These are phyloP conservation scores for Phytophthora tubulina DNA, from an alignment of 352 stramenopile species.

Conservation along the genomic window DNA sequence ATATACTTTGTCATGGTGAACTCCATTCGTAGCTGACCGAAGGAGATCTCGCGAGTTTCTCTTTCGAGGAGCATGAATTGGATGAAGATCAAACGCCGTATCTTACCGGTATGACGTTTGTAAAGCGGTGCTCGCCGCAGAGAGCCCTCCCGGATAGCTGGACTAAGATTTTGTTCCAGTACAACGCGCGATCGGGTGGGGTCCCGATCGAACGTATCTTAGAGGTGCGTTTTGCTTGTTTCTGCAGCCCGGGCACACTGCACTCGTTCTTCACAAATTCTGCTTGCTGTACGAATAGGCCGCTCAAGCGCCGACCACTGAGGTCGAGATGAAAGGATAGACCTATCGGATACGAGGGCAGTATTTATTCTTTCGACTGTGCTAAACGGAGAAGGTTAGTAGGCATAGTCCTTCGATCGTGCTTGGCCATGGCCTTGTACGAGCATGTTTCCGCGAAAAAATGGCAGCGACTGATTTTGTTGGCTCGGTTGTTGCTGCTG, in stretches of 20 bases:
- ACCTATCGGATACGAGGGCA: constrained; percentile 4
- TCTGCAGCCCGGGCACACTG: neutral
- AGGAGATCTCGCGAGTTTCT: constrained; percentile 84
- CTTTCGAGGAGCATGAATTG: constrained; percentile 73
- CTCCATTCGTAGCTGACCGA: constrained; percentile 56
- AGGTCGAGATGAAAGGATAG: constrained; percentile 53
- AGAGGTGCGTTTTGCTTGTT: constrained; percentile 47
- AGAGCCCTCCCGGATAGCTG: constrained; percentile 87
- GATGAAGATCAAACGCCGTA: constrained; percentile 55
- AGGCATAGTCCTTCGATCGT: constrained; percentile 54
- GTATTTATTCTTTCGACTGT: constrained; percentile 39
- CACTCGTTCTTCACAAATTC: constrained; percentile 5
- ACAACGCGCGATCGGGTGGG: constrained; percentile 67
- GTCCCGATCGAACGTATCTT: constrained; percentile 73
- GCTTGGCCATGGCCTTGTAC: constrained; percentile 62
- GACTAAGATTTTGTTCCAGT: constrained; percentile 91
- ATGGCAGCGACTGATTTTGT: constrained; percentile 58
- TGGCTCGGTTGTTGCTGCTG: constrained; percentile 42
- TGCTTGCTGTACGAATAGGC: constrained; percentile 27
- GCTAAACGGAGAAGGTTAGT: constrained; percentile 29
- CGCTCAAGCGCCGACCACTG: constrained; percentile 34
- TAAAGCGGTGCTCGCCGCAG: constrained; percentile 84
- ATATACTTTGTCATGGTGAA: neutral
- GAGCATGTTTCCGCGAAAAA: constrained; percentile 78
- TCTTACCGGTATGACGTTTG: constrained; percentile 66